Evolutionary conservation across 139 green algal species (phyloP).

Genomic region (Micromonas pusilla): DNA sequence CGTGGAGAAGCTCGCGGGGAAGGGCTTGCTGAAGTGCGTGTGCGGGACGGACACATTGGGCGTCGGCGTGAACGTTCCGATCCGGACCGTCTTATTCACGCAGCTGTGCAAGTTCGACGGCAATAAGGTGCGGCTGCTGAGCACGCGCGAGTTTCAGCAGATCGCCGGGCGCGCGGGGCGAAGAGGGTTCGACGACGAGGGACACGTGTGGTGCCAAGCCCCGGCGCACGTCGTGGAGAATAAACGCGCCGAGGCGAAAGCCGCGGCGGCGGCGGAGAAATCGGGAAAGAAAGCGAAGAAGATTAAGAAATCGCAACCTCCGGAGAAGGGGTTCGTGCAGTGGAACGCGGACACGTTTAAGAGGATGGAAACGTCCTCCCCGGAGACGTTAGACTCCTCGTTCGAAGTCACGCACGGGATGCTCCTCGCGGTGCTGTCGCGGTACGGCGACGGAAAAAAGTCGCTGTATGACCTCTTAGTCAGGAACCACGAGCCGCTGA

Average conservation of each 20-base stretch:
- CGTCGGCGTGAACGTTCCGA: conserved; percentile 96
- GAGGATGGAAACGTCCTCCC: neutral
- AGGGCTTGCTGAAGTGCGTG: conserved; percentile 46
- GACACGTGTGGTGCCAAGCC: conserved; percentile 25
- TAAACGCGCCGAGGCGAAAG: neutral
- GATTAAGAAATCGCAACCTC: neutral
- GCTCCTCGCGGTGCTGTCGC: neutral
- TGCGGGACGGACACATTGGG: conserved; percentile 94
- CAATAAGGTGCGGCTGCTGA: neutral
- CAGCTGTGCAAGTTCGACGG: conserved; percentile 27
- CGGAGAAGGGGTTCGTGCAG: neutral
- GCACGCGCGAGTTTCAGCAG: neutral
- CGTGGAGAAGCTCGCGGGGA: neutral
- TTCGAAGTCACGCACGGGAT: neutral
- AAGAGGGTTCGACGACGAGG: conserved; percentile 30
- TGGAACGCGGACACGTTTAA: neutral
- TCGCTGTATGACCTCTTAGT: neutral
- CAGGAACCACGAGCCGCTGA: neutral
- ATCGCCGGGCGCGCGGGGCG: conserved; percentile 30
- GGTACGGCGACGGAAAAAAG: neutral
- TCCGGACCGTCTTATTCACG: conserved; percentile 47
- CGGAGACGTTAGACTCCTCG: neutral
- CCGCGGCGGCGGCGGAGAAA: neutral
- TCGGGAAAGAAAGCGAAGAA: neutral
- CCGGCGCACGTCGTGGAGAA: neutral